Evolutionary conservation across 2,329 filamentous ascomycete genomes (phyloP).

Genomic region (Aspergillus sp.): DNA sequence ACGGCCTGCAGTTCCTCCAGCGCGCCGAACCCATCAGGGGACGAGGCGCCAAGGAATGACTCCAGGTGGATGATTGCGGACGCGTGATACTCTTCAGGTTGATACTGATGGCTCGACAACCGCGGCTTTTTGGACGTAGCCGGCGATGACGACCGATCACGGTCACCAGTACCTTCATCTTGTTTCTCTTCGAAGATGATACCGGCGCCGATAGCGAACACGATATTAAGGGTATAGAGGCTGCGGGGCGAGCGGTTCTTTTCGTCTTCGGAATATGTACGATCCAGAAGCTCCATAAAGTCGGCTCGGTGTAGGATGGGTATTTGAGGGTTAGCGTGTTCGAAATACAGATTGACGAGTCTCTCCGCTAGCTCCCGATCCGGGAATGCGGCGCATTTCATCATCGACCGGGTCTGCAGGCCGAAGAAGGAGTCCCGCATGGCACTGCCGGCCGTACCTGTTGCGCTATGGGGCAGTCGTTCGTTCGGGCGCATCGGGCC

Average conservation of each 20-base stretch:
- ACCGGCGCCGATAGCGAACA: constrained; percentile 91
- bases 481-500: constrained; percentile 61
- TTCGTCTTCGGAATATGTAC: constrained; percentile 69
- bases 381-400: constrained; percentile 82
- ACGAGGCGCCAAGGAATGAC: constrained; percentile 69
- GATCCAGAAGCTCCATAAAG: constrained; percentile 85
- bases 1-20: constrained; percentile 94
- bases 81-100: constrained; percentile 94
- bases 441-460: constrained; percentile 64
- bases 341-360: constrained; percentile 83
- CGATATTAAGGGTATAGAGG: constrained; percentile 93
- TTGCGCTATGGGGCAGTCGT: constrained; percentile 48
- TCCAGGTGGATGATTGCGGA: constrained; percentile 91
- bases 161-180: constrained; percentile 21
- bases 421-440: constrained; percentile 97
- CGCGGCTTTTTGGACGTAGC: constrained; percentile 50
- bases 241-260: constrained; percentile 71
- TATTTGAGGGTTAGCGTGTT: constrained; percentile 94
- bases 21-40: constrained; percentile 70
- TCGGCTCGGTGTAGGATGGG: constrained; percentile 86
- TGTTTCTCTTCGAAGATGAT: constrained; percentile 70
- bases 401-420: constrained; percentile 85
- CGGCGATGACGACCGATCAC: constrained; percentile 24
- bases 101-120: constrained; percentile 61
- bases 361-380: constrained; percentile 69